Percentiles rank a stretch among this genome's conserved stretches.
Evolutionary conservation across 495 filamentous ascomycete genomes (phyloP).

Genomic region (Neurospora sp.): DNA sequence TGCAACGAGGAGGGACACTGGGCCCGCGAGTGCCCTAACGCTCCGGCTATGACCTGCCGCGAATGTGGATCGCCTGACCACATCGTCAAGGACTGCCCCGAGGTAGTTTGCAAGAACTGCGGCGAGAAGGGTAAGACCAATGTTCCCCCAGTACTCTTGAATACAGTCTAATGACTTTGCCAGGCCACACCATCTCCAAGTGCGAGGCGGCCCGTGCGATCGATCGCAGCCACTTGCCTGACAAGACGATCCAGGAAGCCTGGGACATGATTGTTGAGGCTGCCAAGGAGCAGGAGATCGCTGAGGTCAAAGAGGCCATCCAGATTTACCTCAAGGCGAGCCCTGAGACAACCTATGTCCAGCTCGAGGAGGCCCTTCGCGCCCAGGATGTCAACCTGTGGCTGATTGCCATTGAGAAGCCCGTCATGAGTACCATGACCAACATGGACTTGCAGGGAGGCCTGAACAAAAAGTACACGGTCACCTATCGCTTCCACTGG

Average conservation of each 20-base stretch:
- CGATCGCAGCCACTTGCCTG: conserved; percentile 49
- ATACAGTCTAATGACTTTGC: background rate
- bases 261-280: conserved; percentile 61
- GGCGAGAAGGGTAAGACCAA: conserved; percentile 49
- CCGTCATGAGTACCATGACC: conserved; percentile 51
- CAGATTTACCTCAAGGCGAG: conserved; percentile 65
- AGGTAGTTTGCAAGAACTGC: conserved; percentile 66
- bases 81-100: conserved; percentile 55
- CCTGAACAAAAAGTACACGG: conserved; percentile 60
- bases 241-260: conserved; percentile 51
- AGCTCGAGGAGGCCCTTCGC: conserved; percentile 71
- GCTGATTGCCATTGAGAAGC: conserved; percentile 68
- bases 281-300: conserved; percentile 53
- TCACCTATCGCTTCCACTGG: conserved; percentile 54
- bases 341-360: conserved; percentile 52
- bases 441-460: conserved; percentile 81
- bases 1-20: conserved; percentile 68
- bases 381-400: conserved; percentile 49
- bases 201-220: conserved; percentile 65
- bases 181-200: conserved; percentile 54
- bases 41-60: conserved; percentile 52
- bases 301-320: conserved; percentile 63
- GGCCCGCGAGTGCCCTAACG: conserved; percentile 54
- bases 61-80: conserved; percentile 62
- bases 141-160: background rate